Evolutionary conservation across 164 flowering plant species (phyloP).

Genomic region (Magnolia changhungtana): DNA sequence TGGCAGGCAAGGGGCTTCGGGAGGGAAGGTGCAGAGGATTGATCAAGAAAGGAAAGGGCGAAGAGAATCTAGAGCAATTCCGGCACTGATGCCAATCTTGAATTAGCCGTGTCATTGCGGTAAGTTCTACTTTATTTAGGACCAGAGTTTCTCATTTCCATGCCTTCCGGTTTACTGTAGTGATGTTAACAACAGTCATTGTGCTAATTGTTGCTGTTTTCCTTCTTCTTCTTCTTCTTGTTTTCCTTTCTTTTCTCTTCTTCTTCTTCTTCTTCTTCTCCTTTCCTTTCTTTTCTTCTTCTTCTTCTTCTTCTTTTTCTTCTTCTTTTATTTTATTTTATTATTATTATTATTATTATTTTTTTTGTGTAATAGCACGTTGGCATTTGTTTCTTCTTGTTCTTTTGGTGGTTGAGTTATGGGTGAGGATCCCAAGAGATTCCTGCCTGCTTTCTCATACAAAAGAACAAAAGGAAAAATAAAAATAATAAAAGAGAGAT

Average conservation of each 20-base stretch:
- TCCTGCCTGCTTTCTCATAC: too few species aligned
- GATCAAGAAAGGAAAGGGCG: constrained; percentile 65
- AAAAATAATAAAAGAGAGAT: too few species aligned
- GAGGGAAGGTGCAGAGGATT: constrained; percentile 52
- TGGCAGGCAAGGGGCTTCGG: constrained; percentile 62
- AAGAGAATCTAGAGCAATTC: constrained; percentile 79
- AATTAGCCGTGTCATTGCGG: constrained; percentile 80
- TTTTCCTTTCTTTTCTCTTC: not conserved
- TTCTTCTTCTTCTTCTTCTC: too few species aligned
- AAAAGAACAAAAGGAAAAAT: too few species aligned
- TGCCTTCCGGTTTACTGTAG: not conserved
- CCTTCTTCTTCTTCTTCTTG: too few species aligned
- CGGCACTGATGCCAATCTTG: constrained; percentile 97
- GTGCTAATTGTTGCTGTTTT: not conserved
- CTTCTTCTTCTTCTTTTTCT: too few species aligned
- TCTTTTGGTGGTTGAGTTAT: too few species aligned
- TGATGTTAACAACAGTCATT: not conserved
- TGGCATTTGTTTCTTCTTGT: too few species aligned
- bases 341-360: too few species aligned
- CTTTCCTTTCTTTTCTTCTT: too few species aligned
- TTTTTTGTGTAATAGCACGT: not conserved
- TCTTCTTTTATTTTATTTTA: too few species aligned
- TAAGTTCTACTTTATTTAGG: constrained; percentile 12
- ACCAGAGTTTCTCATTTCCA: not conserved
- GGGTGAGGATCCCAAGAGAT: too few species aligned